These are phyloP conservation scores for Ceriops zippeliana DNA, from an alignment of 345 rosid species.

Conservation along the genomic window DNA sequence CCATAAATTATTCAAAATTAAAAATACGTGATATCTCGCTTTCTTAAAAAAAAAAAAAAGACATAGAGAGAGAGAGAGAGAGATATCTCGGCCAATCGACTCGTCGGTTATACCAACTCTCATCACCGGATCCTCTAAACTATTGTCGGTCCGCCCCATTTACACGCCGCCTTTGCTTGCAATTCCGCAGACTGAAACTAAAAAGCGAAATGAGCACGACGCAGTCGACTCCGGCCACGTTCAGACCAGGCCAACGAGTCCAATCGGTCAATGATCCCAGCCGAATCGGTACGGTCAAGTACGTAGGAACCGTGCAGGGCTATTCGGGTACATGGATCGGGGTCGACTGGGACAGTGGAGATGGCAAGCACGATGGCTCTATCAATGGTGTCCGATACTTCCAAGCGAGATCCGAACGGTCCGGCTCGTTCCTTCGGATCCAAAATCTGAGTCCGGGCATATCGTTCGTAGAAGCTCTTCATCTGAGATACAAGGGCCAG, in stretches of 20 bases:
- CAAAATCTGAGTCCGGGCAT: constrained; percentile 13
- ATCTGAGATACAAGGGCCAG: constrained; percentile 53
- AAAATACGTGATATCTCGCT: no score
- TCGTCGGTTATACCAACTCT: no score
- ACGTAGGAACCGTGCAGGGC: constrained; percentile 63
- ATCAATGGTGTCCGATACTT: constrained; percentile 70
- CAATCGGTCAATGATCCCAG: constrained; percentile 58
- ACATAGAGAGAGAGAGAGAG: no score
- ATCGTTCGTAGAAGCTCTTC: constrained; percentile 42
- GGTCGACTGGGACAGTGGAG: constrained; percentile 81
- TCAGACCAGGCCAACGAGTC: constrained; percentile 64
- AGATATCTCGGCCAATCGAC: no score
- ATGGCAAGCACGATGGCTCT: constrained; percentile 82
- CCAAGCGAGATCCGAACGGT: constrained; percentile 47
- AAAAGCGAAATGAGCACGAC: neutral
- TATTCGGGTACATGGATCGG: constrained; percentile 73
- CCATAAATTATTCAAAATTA: no score
- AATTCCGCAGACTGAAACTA: no score
- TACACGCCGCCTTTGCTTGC: no score
- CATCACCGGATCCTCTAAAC: no score
- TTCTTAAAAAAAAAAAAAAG: no score
- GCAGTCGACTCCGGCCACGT: constrained; percentile 9
- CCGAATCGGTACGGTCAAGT: constrained; percentile 71
- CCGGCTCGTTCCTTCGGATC: constrained; percentile 70
- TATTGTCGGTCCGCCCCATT: no score